phyloP scores from a whole-genome alignment of 108 stramenopile genomes.

The Skeletonema marinoi region DNA sequence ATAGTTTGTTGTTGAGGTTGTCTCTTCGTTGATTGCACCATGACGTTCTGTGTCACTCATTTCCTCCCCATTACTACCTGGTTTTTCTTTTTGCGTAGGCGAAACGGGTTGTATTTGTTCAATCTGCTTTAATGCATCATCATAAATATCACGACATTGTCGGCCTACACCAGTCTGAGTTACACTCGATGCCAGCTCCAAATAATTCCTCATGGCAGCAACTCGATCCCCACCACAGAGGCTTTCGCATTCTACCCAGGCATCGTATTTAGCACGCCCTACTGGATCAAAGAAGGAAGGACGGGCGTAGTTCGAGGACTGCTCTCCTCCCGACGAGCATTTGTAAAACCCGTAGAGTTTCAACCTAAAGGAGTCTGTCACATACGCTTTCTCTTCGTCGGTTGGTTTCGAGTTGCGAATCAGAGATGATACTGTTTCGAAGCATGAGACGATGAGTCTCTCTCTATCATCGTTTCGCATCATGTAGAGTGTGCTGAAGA shows the following conservation, averaged over 20 bases:
- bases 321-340: conserved; percentile 1
- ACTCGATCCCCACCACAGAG: conserved; percentile 14
- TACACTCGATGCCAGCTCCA: conserved; percentile 3
- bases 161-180: conserved; percentile 4
- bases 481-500: background rate
- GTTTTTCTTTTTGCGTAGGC: background rate
- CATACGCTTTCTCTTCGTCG: background rate
- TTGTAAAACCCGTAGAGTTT: conserved; percentile 37
- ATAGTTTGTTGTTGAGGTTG: background rate
- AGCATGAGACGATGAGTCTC: background rate
- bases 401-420: conserved; percentile 9
- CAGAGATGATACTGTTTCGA: conserved; percentile 6
- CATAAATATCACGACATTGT: background rate
- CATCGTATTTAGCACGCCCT: conserved; percentile 52
- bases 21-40: background rate
- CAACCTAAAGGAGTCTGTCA: conserved; percentile 17
- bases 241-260: conserved; percentile 12
- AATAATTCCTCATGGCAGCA: conserved; percentile 3
- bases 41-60: background rate
- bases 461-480: background rate
- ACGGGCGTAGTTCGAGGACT: background rate
- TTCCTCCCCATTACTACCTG: background rate
- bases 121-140: background rate
- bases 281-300: conserved; percentile 50
- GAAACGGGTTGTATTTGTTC: background rate